Conservation (phyloP, 495 filamentous ascomycete species). For the Parachaetomium inaequale region DNA sequence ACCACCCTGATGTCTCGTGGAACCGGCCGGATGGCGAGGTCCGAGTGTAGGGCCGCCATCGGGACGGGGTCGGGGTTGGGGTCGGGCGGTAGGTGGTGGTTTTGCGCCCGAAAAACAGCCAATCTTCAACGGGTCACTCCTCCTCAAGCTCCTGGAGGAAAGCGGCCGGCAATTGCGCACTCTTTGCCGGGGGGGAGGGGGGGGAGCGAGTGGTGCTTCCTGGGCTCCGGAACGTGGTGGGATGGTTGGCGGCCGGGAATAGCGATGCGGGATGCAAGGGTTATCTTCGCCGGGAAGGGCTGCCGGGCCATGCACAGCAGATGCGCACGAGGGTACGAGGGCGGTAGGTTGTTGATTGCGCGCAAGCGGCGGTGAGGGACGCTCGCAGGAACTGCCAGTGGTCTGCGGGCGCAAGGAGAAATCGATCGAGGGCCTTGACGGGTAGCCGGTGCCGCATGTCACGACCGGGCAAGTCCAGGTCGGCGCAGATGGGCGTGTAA, state of each 20-base stretch:
- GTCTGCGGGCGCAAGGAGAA: slow-evolving; percentile 5
- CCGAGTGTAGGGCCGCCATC: slow-evolving; percentile 40
- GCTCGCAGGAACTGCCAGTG: not conserved
- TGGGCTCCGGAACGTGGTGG: not conserved
- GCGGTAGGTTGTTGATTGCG: not conserved
- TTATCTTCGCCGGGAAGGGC: slow-evolving; percentile 13
- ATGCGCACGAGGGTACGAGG: not conserved
- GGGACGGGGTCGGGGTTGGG: no score
- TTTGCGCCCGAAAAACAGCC: slow-evolving; percentile 2
- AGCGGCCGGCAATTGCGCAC: not conserved
- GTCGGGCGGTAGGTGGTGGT: no score
- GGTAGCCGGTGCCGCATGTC: slow-evolving; percentile 26
- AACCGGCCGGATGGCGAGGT: slow-evolving; percentile 42
- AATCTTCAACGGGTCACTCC: not conserved
- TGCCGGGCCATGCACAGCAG: slow-evolving; percentile 3
- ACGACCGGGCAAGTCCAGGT: slow-evolving; percentile 16
- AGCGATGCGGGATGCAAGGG: slow-evolving; percentile 12
- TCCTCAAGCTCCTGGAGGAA: not conserved
- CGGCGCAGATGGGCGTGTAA: slow-evolving; percentile 26
- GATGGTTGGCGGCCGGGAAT: slow-evolving; percentile 2
- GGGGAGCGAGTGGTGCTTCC: not conserved
- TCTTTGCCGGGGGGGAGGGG: not conserved
- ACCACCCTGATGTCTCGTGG: slow-evolving; percentile 32
- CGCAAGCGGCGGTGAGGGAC: slow-evolving; percentile 6
- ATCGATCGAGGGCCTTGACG: slow-evolving; percentile 23